These are phyloP conservation scores for Cladosporium colombiae DNA, from an alignment of 2,329 filamentous ascomycete species.

Conservation along the genomic window DNA sequence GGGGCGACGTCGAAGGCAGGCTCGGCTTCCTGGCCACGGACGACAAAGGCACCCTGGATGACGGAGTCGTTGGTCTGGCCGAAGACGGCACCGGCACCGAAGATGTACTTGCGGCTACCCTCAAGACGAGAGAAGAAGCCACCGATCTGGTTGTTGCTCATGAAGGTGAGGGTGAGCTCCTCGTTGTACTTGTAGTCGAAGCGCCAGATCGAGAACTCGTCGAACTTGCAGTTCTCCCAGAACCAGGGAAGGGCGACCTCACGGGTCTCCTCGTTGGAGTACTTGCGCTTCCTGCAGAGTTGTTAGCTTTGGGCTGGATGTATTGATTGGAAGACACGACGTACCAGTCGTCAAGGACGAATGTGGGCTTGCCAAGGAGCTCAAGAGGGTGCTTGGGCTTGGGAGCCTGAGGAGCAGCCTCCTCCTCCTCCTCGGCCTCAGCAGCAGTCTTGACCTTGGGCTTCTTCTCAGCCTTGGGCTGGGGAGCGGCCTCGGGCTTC, in stretches of 20 bases:
- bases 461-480: slow-evolving; percentile 51
- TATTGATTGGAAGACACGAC: slow-evolving; percentile 13
- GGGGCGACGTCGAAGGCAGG: slow-evolving; percentile 96
- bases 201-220: slow-evolving; percentile 95
- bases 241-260: slow-evolving; percentile 89
- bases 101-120: slow-evolving; percentile 96
- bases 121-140: slow-evolving; percentile 98
- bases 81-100: slow-evolving; percentile 87
- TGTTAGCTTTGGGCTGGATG: neutral
- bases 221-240: slow-evolving; percentile 93
- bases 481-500: slow-evolving; percentile 44
- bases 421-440: slow-evolving; percentile 63
- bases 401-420: slow-evolving; percentile 62
- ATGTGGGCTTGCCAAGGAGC: slow-evolving; percentile 73
- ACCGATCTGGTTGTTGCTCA: slow-evolving; percentile 97
- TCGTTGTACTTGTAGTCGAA: slow-evolving; percentile 99
- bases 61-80: slow-evolving; percentile 85
- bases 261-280: slow-evolving; percentile 91
- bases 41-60: slow-evolving; percentile 89
- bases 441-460: slow-evolving; percentile 56
- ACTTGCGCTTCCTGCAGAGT: slow-evolving; percentile 73
- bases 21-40: slow-evolving; percentile 83
- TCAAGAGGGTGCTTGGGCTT: slow-evolving; percentile 98
- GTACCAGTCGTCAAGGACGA: slow-evolving; percentile 85
- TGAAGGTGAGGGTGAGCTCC: slow-evolving; percentile 96